Percentiles rank a stretch among this genome's conserved stretches.
These are phyloP conservation scores for Hyphodiscus hymeniophilus DNA, from an alignment of 495 filamentous ascomycete species.

Conservation along the genomic window DNA sequence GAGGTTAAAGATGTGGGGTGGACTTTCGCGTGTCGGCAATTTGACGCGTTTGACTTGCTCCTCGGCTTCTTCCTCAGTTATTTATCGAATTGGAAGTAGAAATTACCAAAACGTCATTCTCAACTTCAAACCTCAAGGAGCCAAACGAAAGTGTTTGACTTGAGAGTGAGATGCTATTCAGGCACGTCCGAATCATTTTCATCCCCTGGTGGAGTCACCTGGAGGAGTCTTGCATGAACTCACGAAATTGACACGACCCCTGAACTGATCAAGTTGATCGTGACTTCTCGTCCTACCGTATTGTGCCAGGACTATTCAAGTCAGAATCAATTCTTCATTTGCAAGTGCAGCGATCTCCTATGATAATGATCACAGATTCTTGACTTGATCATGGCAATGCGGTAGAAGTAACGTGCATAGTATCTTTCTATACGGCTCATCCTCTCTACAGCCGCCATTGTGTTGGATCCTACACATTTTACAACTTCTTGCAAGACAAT, in stretches of 20 bases:
- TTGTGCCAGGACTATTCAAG: neutral
- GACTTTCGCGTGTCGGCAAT: neutral
- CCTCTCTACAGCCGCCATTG: no score
- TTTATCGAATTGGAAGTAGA: no score
- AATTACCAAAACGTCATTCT: neutral
- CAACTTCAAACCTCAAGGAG: neutral
- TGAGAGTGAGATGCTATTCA: no score
- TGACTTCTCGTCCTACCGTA: neutral
- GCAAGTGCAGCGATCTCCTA: neutral
- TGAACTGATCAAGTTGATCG: neutral
- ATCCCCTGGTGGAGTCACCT: no score
- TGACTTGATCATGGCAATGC: no score
- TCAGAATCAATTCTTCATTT: neutral
- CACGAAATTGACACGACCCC: constrained; percentile 1
- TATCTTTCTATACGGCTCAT: no score
- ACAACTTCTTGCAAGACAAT: no score
- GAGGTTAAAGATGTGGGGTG: neutral
- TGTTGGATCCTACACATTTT: no score
- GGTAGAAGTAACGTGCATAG: no score
- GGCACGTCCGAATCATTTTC: no score
- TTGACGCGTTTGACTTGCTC: neutral
- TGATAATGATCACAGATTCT: no score
- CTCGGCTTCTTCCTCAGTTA: no score
- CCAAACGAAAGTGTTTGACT: neutral
- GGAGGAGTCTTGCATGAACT: constrained; percentile 11